Base-by-base conservation (phyloP, 75 land plant species). In the Selaginella tamariscina region DNA sequence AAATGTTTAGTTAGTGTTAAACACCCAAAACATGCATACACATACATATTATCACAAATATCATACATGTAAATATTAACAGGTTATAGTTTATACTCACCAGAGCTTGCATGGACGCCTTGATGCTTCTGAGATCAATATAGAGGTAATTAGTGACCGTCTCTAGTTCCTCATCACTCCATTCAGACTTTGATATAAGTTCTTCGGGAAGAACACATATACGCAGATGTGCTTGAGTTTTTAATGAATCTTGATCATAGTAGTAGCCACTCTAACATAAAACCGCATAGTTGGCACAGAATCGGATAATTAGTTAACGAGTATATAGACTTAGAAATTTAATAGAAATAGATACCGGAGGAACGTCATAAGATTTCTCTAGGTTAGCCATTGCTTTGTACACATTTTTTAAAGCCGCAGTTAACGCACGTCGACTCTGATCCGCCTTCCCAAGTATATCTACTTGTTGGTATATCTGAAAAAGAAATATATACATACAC, bases 131-230 rank as follows among this genome's bases (percentile, higher is more conserved):
- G 18, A 88, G 71, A 70, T 88, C 88, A 33, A 77, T 59, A 70
- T 71, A 73, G 31, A 88, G 56, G 77, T 80, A 29, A 24, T 77
- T 65, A 28, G 79, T 68, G 24, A 84, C 88, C 73, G 72, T 77
- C 29, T 64, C 65, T 65, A 85, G 68, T 69, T 88, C 92, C 69
- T 69, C 54, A 27, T 79, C 82, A 54, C 81, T 78, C 92, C 85
- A 85, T 60, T 85, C 79, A 44, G 83, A 75, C 23, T 70, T 76
- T 66, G 72, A 78, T 33, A 73, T 59, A 49, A 80, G 77, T 31
- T 83, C 73, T 56, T 84, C 83, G 15, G 91, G 88, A 60, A 91
- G n/a, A 39, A 75, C 81, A 20, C 80, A 83, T 80, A 88, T 80
- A 55, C 74, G 69, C 29, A 83, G 77, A 62, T 72, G 29, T 23